Conservation (phyloP, 78 protist genomes). For the Dictyostelium intermedium region DNA sequence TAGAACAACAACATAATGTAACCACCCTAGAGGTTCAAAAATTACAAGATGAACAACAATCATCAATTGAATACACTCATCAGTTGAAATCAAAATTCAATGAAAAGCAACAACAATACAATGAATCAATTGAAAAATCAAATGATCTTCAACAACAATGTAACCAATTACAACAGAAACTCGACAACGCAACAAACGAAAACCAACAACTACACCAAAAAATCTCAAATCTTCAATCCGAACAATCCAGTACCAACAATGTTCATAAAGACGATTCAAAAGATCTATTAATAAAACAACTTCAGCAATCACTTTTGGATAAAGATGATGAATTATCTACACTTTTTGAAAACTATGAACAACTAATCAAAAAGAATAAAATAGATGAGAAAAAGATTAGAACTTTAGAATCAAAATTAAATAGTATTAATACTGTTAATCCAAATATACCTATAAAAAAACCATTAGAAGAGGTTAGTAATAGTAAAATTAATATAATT, state of each 20-base stretch:
- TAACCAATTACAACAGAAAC: background rate
- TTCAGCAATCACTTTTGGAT: background rate
- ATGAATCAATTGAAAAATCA: background rate
- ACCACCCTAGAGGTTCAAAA: background rate
- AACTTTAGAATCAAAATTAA: background rate
- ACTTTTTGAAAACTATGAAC: conserved; percentile 14
- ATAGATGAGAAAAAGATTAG: conserved; percentile 4
- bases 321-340: conserved; percentile 1
- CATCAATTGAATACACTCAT: background rate
- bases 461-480: background rate
- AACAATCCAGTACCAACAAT: too few relatives aligned
- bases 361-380: background rate
- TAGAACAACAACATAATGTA: background rate
- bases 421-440: background rate
- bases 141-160: background rate
- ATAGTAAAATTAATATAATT: background rate
- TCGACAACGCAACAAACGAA: background rate
- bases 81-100: background rate
- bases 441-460: background rate
- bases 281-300: background rate
- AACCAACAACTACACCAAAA: background rate
- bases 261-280: background rate
- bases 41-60: background rate
- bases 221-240: background rate
- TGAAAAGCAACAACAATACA: background rate